Evolutionary conservation across 2,329 filamentous ascomycete genomes (phyloP), one percentile per base, ranked within the genome.

Genomic region (Chaetomium sp.): DNA sequence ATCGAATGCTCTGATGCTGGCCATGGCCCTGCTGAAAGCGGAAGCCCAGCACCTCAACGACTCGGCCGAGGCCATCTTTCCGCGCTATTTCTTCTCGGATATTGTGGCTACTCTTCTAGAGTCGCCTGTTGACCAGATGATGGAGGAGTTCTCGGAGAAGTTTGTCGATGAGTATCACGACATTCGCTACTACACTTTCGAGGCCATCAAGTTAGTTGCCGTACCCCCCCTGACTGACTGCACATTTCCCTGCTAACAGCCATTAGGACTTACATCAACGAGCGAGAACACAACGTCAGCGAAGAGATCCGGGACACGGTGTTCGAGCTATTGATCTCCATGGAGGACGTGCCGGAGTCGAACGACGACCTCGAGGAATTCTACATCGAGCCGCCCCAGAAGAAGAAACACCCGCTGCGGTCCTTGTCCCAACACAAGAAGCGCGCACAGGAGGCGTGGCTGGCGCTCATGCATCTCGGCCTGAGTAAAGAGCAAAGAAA

Each of bases 391-490:
- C 73, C 79, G 51, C 85, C 87, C 7, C 78, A 80, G 64, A 87
- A 87, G 69, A 85, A 83, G 65, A 84, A 84, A 54, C 85, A 89
- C 62, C 72, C 79, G 12, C 73, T 91, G 10, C 76, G 77, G 47
- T 88, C 86, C 2, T 72, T 87, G 6, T 78, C 78, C 11, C 80
- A 86, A 57, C 88, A 91, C 73, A 92, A 88, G 72, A 87, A 82
- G 66, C 82, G 85, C 63, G 89, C 88, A 0, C 91, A 96, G 68
- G 86, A 90, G 56, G 88, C 90, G 3, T 97, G 92, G 92, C 74
- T 96, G 14, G 80, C 87, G 3, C 71, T 96, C 27, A 82, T 97
- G 67, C 80, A 79, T 54, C 75, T 85, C 54, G 77, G 80, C 3
- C 77, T 91, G 49, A 81, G 78, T 49, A 84, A 85, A 60, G 80